Evolutionary conservation across 305 asterid species (phyloP).

Genomic region (Fraxinus baroniana): DNA sequence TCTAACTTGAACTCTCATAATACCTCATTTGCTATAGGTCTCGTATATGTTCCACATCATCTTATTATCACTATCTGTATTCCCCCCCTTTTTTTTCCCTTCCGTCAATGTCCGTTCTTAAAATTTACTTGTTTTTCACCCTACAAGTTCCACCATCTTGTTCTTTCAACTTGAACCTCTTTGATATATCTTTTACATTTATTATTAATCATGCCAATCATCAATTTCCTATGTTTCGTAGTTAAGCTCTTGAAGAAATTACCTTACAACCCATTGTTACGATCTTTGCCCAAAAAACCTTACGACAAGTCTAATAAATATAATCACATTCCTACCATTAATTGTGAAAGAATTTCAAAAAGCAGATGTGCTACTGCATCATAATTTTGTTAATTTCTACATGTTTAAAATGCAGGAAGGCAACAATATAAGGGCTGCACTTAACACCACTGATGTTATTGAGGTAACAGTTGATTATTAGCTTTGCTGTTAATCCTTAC

Average conservation of each 20-base stretch:
- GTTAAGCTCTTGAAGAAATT: not conserved
- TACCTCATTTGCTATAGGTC: not conserved
- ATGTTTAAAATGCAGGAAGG: slow-evolving; percentile 57
- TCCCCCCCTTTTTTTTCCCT: not conserved
- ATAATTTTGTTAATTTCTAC: not conserved
- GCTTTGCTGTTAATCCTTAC: slow-evolving; percentile 5
- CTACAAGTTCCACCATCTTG: not conserved
- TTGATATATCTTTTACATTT: not conserved
- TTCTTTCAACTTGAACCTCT: not conserved
- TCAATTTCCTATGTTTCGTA: not conserved
- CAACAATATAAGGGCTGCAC: slow-evolving; percentile 79
- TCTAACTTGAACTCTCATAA: not conserved
- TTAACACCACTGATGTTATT: slow-evolving; percentile 66
- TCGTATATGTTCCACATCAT: not conserved
- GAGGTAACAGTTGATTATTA: slow-evolving; percentile 47
- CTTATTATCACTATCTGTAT: not conserved
- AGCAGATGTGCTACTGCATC: not conserved
- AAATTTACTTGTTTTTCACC: not conserved
- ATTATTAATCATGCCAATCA: not conserved
- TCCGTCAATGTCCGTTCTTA: not conserved
- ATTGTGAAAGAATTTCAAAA: not conserved
- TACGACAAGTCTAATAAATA: not conserved
- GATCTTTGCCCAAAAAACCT: not conserved
- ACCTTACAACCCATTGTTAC: not conserved
- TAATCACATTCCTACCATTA: not conserved